Base-by-base conservation (phyloP, 2,329 filamentous ascomycete species). In the Ceratocystis alfenasii region DNA sequence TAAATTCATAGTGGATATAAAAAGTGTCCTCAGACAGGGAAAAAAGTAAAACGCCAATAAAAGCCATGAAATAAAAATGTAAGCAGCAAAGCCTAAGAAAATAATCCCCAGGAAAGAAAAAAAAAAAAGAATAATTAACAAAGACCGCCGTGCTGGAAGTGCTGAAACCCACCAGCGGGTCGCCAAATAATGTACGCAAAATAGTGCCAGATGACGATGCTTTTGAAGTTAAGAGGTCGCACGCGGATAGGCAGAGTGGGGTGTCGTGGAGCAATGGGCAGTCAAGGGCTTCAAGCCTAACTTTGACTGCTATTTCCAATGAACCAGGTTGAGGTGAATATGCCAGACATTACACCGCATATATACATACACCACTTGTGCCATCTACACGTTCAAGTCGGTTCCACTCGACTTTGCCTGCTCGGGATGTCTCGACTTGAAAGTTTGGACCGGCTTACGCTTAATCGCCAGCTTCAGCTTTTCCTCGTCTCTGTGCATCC, bases 401-500 rank as follows among this genome's bases (percentile, higher is more conserved):
- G 46, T 63, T 15, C 66, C 63, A 2, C 62, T 61, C 1, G 62
- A 33, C n/a, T 22, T 30, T 17, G 50, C 65, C 33, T 67, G 63
- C 8, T 67, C 65, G 2, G 61, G 65, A 48, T 67, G 66, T 33
- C 66, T 55, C 17, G 61, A 50, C 20, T 55, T 46, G 33, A 78
- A 78, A 1, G 73, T 72, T 33, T 71, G 73, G 41, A 68, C 69
- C 25, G 77, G 76, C 73, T 74, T 79, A 70, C 65, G 77, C 74
- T 65, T 76, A 72, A 79, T 77, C 1, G 74, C 71, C 6, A 74
- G 69, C 25, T 73, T 72, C 44, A 79, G 70, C 70, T 74, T 75
- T 50, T 75, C 71, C 67, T 78, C 77, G 66, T 75, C 75, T 20
- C 77, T 72, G 69, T 74, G 69, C 74, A 77, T 72, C 77, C 77